phyloP scores from a whole-genome alignment of 495 filamentous ascomycete genomes.

The Penicillium lividum region DNA sequence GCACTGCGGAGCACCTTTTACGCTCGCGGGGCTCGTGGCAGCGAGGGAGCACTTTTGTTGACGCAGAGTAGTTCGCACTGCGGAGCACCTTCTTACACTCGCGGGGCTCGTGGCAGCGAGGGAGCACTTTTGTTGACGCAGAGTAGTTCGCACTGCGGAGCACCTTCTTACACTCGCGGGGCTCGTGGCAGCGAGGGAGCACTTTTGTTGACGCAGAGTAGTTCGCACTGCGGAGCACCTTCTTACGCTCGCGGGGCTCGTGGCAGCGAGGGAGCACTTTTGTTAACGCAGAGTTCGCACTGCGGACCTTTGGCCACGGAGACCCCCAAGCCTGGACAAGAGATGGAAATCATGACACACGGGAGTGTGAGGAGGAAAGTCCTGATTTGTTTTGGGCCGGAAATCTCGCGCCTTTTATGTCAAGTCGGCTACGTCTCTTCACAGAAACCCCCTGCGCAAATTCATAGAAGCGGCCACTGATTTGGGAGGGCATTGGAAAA shows the following conservation, averaged over 20 bases:
- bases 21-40: too few species aligned
- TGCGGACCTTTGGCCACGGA: constrained; percentile 1
- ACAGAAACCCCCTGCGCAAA: neutral
- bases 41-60: too few species aligned
- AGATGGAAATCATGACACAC: constrained; percentile 2
- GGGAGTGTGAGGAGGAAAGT: neutral
- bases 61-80: neutral
- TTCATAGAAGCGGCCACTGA: neutral
- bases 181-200: too few species aligned
- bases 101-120: too few species aligned
- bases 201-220: too few species aligned
- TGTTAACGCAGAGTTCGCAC: neutral
- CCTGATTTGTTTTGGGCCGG: neutral
- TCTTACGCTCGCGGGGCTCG: too few species aligned
- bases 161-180: too few species aligned
- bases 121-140: too few species aligned
- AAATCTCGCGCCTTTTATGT: neutral
- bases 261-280: neutral
- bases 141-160: neutral
- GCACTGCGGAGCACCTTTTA: neutral
- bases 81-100: too few species aligned
- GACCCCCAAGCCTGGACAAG: constrained; percentile 8
- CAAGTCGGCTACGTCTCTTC: neutral
- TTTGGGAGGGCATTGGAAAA: neutral
- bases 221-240: neutral